Percentiles rank a stretch among this genome's conserved stretches.
Conservation (phyloP, 2,329 filamentous ascomycete species). For the Aureobasidium lini region DNA sequence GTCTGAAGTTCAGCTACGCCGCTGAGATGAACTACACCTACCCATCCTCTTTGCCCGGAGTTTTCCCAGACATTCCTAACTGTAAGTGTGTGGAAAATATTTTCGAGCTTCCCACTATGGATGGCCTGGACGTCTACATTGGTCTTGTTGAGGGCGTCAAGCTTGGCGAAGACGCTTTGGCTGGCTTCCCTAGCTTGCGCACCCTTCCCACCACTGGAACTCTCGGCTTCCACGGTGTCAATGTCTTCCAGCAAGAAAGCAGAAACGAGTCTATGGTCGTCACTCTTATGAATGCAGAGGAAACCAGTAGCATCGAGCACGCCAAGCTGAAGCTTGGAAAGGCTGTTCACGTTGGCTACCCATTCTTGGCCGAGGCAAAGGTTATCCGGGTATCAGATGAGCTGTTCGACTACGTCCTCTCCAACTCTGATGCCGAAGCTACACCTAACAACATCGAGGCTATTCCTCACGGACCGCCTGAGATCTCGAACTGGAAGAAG, state of each 20-base stretch:
- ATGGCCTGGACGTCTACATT: conserved; percentile 77
- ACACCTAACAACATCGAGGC: conserved; percentile 49
- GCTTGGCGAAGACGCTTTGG: conserved; percentile 72
- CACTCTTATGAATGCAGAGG: conserved; percentile 68
- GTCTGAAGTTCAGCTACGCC: conserved; percentile 86
- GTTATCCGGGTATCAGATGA: conserved; percentile 86
- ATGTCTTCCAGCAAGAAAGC: conserved; percentile 91
- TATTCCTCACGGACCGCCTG: conserved; percentile 63
- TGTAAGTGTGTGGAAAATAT: conserved; percentile 95
- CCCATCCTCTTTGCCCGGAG: conserved; percentile 75
- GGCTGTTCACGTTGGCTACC: conserved; percentile 85
- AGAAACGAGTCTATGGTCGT: conserved; percentile 95
- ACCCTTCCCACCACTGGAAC: conserved; percentile 76
- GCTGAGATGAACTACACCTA: conserved; percentile 72
- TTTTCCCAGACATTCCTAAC: conserved; percentile 80
- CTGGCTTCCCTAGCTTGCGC: conserved; percentile 86
- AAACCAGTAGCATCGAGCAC: conserved; percentile 59
- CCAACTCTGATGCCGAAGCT: conserved; percentile 40
- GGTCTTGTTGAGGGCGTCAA: conserved; percentile 80
- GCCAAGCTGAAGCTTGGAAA: conserved; percentile 77
- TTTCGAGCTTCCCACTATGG: conserved; percentile 87
- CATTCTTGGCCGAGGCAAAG: conserved; percentile 90
- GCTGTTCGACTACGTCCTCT: conserved; percentile 76
- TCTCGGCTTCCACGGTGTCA: conserved; percentile 81
- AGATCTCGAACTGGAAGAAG: conserved; percentile 76